phyloP scores from a whole-genome alignment of 495 filamentous ascomycete genomes.

The Trypethelium eluteriae region DNA sequence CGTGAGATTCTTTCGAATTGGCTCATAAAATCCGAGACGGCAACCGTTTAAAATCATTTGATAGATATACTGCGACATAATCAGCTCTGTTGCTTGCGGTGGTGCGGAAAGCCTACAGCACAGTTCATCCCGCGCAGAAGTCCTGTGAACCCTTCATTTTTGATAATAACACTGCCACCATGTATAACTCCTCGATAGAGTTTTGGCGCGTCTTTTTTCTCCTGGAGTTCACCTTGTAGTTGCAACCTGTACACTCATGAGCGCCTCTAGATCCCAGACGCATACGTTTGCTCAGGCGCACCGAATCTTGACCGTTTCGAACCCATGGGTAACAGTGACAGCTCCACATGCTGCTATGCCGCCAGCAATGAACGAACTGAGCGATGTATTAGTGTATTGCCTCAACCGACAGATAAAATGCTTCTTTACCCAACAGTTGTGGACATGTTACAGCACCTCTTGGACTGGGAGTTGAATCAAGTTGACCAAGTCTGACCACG shows the following conservation, averaged over 20 bases:
- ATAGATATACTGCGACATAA: slow-evolving; percentile 69
- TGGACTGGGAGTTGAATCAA: neutral
- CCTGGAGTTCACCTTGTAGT: slow-evolving; percentile 90
- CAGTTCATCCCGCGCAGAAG: slow-evolving; percentile 84
- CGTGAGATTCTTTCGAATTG: slow-evolving; percentile 64
- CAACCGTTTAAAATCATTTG: slow-evolving; percentile 95
- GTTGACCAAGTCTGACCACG: too few species aligned
- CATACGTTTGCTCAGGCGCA: slow-evolving; percentile 32
- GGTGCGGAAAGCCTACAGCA: slow-evolving; percentile 50
- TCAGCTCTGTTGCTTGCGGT: slow-evolving; percentile 16
- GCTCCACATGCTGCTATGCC: slow-evolving; percentile 95
- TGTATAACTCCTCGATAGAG: slow-evolving; percentile 91
- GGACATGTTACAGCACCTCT: slow-evolving; percentile 23
- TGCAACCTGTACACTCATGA: slow-evolving; percentile 57
- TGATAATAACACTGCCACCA: slow-evolving; percentile 79
- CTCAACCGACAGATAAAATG: neutral
- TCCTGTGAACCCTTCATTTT: slow-evolving; percentile 81
- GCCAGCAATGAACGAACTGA: slow-evolving; percentile 77
- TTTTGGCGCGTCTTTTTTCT: slow-evolving; percentile 70
- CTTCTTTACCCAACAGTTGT: slow-evolving; percentile 28
- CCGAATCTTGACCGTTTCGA: slow-evolving; percentile 99
- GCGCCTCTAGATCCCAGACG: neutral
- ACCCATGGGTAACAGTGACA: slow-evolving; percentile 94
- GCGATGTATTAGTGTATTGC: slow-evolving; percentile 1
- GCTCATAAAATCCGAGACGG: slow-evolving; percentile 96